phyloP scores from a whole-genome alignment of 257 asterid genomes.

The Nicotiana obtusifolia region DNA sequence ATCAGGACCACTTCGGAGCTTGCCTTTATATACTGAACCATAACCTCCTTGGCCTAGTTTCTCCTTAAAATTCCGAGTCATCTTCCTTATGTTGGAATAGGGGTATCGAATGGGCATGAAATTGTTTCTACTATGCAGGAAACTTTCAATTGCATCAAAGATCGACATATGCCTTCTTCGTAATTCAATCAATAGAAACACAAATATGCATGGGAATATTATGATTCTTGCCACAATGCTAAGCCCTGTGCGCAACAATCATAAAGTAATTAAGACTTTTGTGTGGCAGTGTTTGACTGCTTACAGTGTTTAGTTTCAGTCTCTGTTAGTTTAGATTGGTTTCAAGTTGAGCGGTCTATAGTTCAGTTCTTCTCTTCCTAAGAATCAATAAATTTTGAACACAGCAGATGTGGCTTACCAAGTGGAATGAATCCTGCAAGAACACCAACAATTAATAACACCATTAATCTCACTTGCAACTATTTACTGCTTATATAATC shows the following conservation, averaged over 20 bases:
- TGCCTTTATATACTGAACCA: slow-evolving; percentile 10
- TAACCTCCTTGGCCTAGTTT: slow-evolving; percentile 15
- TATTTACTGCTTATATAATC: too few relatives aligned
- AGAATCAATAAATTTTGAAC: too few relatives aligned
- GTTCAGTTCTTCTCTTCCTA: too few relatives aligned
- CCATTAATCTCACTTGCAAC: too few relatives aligned
- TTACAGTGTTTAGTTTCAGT: too few relatives aligned
- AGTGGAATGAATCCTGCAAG: too few relatives aligned
- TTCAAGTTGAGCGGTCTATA: too few relatives aligned
- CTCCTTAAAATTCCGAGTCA: slow-evolving; percentile 13
- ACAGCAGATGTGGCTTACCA: too few relatives aligned
- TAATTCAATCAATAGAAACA: background rate
- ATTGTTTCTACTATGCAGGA: background rate
- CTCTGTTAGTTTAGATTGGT: too few relatives aligned
- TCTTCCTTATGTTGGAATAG: background rate
- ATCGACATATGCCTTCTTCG: slow-evolving; percentile 7
- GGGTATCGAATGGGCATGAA: slow-evolving; percentile 23
- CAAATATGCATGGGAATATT: background rate
- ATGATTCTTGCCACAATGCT: background rate
- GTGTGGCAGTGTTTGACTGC: too few relatives aligned
- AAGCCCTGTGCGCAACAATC: background rate
- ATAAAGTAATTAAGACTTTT: too few relatives aligned
- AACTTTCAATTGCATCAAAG: slow-evolving; percentile 11
- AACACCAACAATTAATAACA: too few relatives aligned
- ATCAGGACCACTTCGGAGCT: slow-evolving; percentile 7